phyloP scores from a whole-genome alignment of 257 asterid species.

The Mitragyna speciosa region DNA sequence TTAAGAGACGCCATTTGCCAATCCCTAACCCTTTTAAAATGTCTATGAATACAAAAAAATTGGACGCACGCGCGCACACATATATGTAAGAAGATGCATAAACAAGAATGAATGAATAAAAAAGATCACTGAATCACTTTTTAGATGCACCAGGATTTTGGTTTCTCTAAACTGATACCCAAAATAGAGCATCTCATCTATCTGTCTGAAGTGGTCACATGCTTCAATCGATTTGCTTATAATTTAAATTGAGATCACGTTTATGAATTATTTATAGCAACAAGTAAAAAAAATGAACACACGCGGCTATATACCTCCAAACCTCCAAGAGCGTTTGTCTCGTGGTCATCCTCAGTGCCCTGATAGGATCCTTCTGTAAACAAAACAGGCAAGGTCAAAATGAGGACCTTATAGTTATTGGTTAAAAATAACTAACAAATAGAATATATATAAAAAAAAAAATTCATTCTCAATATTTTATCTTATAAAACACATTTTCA shows the following conservation, averaged over 20 bases:
- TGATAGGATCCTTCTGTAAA: conserved; percentile 66
- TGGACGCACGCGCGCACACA: too few species aligned
- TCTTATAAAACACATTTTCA: not conserved
- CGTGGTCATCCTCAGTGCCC: conserved; percentile 90
- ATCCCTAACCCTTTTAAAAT: not conserved
- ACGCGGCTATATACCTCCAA: conserved; percentile 75
- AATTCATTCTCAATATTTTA: not conserved
- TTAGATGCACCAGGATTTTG: not conserved
- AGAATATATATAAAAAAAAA: not conserved
- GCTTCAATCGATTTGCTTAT: not conserved
- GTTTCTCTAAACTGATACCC: not conserved
- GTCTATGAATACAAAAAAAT: not conserved
- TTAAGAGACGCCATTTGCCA: not conserved
- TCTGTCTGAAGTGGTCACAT: not conserved
- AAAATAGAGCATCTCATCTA: not conserved
- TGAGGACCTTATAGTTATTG: not conserved
- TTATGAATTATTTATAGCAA: not conserved
- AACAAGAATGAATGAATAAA: not conserved
- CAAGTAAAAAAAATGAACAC: not conserved
- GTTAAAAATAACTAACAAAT: not conserved
- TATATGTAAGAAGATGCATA: not conserved
- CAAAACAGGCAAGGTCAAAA: conserved; percentile 6
- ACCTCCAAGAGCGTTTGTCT: conserved; percentile 73
- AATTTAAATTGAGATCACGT: not conserved
- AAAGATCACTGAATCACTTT: not conserved